Evolutionary conservation across 106 monocot species (phyloP).

Genomic region (Narthecium ossifragum): DNA sequence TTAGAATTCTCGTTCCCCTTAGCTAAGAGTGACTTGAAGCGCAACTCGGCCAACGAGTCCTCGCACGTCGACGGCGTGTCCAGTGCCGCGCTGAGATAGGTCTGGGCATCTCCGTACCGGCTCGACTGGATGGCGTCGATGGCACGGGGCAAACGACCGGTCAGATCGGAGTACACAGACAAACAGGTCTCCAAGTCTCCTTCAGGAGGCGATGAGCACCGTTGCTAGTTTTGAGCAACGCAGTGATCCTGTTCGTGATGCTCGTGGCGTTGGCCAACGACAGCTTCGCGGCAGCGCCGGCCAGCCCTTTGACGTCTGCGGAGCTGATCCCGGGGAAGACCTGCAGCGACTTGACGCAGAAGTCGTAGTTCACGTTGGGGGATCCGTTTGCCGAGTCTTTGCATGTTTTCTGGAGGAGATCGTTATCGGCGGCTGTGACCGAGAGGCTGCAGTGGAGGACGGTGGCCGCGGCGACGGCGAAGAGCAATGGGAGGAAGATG

Average conservation of each 20-base stretch:
- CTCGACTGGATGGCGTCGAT: neutral
- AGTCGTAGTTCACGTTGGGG: neutral
- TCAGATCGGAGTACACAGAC: neutral
- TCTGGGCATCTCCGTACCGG: neutral
- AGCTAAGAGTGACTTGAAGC: neutral
- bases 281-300: neutral
- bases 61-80: neutral
- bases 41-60: neutral
- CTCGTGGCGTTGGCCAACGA: neutral
- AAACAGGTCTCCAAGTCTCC: neutral
- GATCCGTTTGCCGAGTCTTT: neutral
- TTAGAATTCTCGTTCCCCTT: neutral
- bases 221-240: neutral
- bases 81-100: neutral
- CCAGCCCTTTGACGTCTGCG: neutral
- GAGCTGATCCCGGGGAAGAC: neutral
- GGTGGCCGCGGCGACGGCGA: neutral
- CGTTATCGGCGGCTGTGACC: neutral
- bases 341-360: neutral
- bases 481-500: slow-evolving; percentile 5
- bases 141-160: neutral
- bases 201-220: neutral
- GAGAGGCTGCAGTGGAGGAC: neutral
- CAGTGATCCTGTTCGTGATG: neutral
- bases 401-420: too few species aligned